These are phyloP conservation scores for Xerocomus cyaneibrunnescens DNA, from an alignment of 1,284 basidiomycete species.

Conservation along the genomic window DNA sequence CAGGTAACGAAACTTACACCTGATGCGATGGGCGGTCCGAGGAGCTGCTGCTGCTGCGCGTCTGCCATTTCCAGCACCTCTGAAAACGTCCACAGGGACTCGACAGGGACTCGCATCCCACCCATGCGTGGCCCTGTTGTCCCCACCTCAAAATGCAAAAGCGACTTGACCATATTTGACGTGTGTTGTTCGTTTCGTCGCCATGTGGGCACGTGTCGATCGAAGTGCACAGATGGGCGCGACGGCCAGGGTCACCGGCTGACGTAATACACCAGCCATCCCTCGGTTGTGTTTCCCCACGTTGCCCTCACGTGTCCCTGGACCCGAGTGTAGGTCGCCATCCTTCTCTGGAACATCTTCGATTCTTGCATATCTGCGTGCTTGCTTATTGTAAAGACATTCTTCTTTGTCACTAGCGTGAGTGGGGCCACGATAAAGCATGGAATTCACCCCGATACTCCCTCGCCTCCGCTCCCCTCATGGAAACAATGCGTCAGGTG, in stretches of 20 bases:
- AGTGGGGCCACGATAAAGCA: too few species aligned
- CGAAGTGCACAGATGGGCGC: not conserved
- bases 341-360: too few species aligned
- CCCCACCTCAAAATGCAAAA: constrained; percentile 1
- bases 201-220: constrained; percentile 18
- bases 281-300: not conserved
- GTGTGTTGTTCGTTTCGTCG: constrained; percentile 8
- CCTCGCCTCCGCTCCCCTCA: too few species aligned
- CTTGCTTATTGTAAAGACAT: too few species aligned
- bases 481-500: too few species aligned
- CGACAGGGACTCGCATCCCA: constrained; percentile 3
- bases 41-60: not conserved
- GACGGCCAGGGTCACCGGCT: not conserved
- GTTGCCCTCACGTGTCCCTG: constrained; percentile 2
- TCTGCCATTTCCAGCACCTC: not conserved
- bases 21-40: constrained; percentile 8
- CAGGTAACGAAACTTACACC: not conserved
- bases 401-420: too few species aligned
- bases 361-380: too few species aligned
- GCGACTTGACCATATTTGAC: not conserved
- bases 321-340: too few species aligned
- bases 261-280: constrained; percentile 10
- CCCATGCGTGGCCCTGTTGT: constrained; percentile 5
- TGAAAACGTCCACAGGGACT: not conserved
- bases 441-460: too few species aligned